phyloP scores from a whole-genome alignment of 2,329 filamentous ascomycete species.

The Epicoccum nigrum region DNA sequence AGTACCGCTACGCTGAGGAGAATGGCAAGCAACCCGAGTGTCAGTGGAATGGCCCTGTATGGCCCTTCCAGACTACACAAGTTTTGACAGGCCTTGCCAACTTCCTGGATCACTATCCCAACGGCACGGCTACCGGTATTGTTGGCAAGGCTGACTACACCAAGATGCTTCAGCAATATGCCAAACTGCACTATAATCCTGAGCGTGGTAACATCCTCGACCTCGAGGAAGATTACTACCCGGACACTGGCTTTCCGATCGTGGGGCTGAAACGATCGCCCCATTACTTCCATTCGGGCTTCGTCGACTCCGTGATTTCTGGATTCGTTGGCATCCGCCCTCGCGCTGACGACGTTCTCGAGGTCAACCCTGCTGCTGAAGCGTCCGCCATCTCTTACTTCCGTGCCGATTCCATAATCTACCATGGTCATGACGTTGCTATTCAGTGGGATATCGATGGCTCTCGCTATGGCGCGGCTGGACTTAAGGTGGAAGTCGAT shows the following conservation, averaged over 20 bases:
- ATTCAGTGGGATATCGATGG: slow-evolving; percentile 52
- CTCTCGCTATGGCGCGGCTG: slow-evolving; percentile 38
- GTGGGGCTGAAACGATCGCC: slow-evolving; percentile 52
- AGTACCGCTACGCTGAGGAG: slow-evolving; percentile 46
- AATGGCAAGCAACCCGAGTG: slow-evolving; percentile 48
- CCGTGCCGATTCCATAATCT: slow-evolving; percentile 50
- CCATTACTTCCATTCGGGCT: slow-evolving; percentile 56
- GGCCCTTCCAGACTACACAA: slow-evolving; percentile 54
- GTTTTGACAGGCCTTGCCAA: slow-evolving; percentile 51
- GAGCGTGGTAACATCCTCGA: slow-evolving; percentile 40
- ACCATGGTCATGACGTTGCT: slow-evolving; percentile 51
- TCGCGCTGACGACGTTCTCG: slow-evolving; percentile 46
- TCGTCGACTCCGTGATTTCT: slow-evolving; percentile 50
- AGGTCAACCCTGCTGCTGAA: slow-evolving; percentile 51
- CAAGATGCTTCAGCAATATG: slow-evolving; percentile 47
- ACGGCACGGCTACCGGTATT: slow-evolving; percentile 26
- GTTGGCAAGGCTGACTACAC: slow-evolving; percentile 47
- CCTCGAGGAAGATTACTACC: slow-evolving; percentile 53
- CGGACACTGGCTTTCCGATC: slow-evolving; percentile 50
- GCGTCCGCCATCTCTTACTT: slow-evolving; percentile 46
- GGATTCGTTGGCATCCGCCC: slow-evolving; percentile 53
- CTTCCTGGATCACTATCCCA: slow-evolving; percentile 51
- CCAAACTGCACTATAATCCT: slow-evolving; percentile 50
- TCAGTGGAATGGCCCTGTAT: slow-evolving; percentile 55
- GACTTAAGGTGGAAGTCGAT: slow-evolving; percentile 47